phyloP scores from a whole-genome alignment of 31 red algal genomes.

The Pterothamnion heteromorphum region DNA sequence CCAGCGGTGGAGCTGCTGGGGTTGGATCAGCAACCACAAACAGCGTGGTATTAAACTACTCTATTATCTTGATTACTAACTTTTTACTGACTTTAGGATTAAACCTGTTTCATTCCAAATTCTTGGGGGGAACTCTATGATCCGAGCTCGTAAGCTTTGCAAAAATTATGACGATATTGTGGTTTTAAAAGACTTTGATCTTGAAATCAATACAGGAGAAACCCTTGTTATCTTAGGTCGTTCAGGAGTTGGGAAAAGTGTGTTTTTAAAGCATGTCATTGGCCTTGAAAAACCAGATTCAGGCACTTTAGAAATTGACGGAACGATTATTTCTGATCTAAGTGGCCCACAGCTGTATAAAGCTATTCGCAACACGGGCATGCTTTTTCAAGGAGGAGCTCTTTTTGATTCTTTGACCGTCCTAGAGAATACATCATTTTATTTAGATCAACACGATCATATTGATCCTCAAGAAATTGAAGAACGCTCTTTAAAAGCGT shows the following conservation, averaged over 20 bases:
- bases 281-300: constrained; percentile 21
- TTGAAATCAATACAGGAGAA: constrained; percentile 6
- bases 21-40: constrained; percentile 25
- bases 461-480: constrained; percentile 23
- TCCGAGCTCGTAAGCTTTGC: no score
- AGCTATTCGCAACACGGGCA: not conserved
- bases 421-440: constrained; percentile 22
- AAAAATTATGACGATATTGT: no score
- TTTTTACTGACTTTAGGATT: not conserved
- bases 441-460: not conserved
- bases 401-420: constrained; percentile 55
- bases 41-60: constrained; percentile 22
- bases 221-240: constrained; percentile 29
- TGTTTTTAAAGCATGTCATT: constrained; percentile 31
- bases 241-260: constrained; percentile 53
- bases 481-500: constrained; percentile 34
- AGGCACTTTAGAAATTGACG: constrained; percentile 16
- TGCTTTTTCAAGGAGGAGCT: constrained; percentile 47
- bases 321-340: not conserved
- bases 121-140: not conserved
- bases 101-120: not conserved
- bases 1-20: not conserved
- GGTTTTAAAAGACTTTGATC: constrained; percentile 16
- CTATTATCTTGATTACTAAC: not conserved
- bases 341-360: not conserved